Conservation (phyloP, 2,329 filamentous ascomycete species). For the Onygena corvina region DNA sequence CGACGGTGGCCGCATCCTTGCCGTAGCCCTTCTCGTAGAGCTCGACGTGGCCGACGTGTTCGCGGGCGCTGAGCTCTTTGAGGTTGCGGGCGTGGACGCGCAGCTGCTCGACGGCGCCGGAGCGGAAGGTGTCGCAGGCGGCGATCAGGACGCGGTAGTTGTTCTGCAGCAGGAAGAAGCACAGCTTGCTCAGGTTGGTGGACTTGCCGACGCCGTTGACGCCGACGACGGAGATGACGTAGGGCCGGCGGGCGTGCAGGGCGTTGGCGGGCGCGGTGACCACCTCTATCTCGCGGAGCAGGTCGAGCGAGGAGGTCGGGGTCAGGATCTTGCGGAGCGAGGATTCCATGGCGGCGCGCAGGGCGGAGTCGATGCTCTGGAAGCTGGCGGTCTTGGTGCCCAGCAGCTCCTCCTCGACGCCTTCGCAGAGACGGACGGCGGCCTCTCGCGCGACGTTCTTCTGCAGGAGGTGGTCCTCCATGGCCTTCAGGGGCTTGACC, state of each 20-base stretch:
- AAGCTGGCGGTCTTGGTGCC: slow-evolving; percentile 88
- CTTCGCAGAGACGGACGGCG: slow-evolving; percentile 77
- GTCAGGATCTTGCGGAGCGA: slow-evolving; percentile 92
- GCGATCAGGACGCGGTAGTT: slow-evolving; percentile 90
- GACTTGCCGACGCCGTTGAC: slow-evolving; percentile 98
- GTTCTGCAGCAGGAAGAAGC: slow-evolving; percentile 95
- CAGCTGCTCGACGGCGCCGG: slow-evolving; percentile 90
- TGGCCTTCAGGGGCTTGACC: slow-evolving; percentile 82
- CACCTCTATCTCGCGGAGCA: slow-evolving; percentile 82
- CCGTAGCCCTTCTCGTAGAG: slow-evolving; percentile 96
- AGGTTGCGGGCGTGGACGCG: slow-evolving; percentile 91
- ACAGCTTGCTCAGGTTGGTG: slow-evolving; percentile 94
- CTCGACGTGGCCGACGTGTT: slow-evolving; percentile 69
- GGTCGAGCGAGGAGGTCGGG: slow-evolving; percentile 83
- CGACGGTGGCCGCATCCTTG: slow-evolving; percentile 91
- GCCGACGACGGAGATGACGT: slow-evolving; percentile 95
- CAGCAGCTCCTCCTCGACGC: slow-evolving; percentile 78
- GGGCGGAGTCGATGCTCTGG: slow-evolving; percentile 71
- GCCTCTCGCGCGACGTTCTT: slow-evolving; percentile 97
- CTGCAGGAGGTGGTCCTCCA: slow-evolving; percentile 86
- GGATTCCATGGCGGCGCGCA: slow-evolving; percentile 78
- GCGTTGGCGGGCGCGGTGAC: slow-evolving; percentile 56
- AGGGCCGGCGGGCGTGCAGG: slow-evolving; percentile 60
- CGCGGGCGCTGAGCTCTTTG: slow-evolving; percentile 72
- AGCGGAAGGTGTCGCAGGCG: slow-evolving; percentile 92